Evolutionary conservation across 1,284 basidiomycete species (phyloP), one percentile per base, ranked within the genome.

Genomic region (Cutaneotrichosporon cutaneum): DNA sequence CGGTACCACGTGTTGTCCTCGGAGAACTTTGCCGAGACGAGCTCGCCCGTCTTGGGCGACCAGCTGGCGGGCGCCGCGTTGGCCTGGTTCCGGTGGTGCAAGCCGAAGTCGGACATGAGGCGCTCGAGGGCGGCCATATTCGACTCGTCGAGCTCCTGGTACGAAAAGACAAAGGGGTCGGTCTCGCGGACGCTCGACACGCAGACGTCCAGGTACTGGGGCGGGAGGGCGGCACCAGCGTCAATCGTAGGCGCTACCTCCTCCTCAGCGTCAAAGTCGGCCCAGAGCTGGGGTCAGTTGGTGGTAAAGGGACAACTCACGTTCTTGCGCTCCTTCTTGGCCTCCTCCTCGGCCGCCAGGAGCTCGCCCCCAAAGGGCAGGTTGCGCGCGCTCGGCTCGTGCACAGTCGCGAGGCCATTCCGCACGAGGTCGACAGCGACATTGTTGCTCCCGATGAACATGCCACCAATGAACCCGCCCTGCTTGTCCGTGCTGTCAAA

Each of bases 391-490:
- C 92, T 92, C 77, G 90, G 94, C 5, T 86, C 82, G 75, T 98
- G 94, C 3, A 97, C 90, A 11, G 84, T 86, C 1, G 92, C 93
- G 59, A 90, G 83, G 65, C 73, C 77, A 33, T 94, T 90, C 62
- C 85, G 86, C n/a, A 90, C 88, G 18, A 99, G 84, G 35, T 87
- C 80, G 47, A 94, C 82, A 1, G 93, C 94, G 51, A 86, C 88
- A 75, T 97, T 98, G 67, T 92, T 89, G 2, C 73, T 72, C 71
- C 85, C 92, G 70, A 90, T 68, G 78, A 90, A 96, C 60, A 97
- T 82, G 0, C 88, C 82, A 18, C 95, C 95, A 68, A 99, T 94
- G 81, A 97, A 98, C 8, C 95, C 94, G 44, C 95, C 95, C 18
- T 89, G 89, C 81, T 96, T 97, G 82, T 99, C 95, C 16, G 89